Conservation (phyloP, 1,284 basidiomycete genomes). For the Boletellus deceptivus region DNA sequence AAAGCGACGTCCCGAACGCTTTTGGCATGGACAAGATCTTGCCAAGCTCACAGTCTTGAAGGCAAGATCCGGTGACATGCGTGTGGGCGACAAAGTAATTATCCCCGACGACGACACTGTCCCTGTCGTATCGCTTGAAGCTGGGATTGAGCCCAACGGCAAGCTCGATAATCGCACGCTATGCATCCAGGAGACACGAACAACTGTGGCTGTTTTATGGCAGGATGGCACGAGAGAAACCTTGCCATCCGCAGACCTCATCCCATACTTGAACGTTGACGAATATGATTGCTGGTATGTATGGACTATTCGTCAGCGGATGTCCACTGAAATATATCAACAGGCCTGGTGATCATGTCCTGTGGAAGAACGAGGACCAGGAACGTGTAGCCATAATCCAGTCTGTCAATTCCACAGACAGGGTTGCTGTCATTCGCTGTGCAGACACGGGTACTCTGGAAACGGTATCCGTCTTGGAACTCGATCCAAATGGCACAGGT, state of each 20-base stretch:
- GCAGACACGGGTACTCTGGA: conserved; percentile 54
- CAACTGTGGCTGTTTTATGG: conserved; percentile 78
- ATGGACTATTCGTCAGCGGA: neutral
- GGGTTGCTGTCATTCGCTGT: conserved; percentile 66
- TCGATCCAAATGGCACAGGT: conserved; percentile 76
- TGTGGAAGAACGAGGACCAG: conserved; percentile 79
- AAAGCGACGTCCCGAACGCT: conserved; percentile 66
- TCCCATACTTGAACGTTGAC: conserved; percentile 82
- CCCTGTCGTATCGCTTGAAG: conserved; percentile 58
- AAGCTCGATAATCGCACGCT: conserved; percentile 54
- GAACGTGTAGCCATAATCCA: conserved; percentile 76
- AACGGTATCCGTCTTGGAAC: conserved; percentile 80
- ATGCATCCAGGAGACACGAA: conserved; percentile 68
- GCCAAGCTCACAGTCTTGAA: conserved; percentile 66
- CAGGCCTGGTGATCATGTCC: conserved; percentile 89
- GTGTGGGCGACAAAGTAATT: conserved; percentile 64
- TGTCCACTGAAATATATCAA: conserved; percentile 9
- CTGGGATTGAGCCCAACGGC: conserved; percentile 43
- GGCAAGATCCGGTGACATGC: conserved; percentile 62
- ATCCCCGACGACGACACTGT: conserved; percentile 47
- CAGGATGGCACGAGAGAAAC: conserved; percentile 76
- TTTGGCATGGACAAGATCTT: conserved; percentile 72
- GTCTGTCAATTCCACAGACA: conserved; percentile 67
- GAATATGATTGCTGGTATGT: conserved; percentile 83
- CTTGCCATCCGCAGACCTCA: conserved; percentile 60